These are phyloP conservation scores for Candida tibetensis DNA, from an alignment of 805 yeast genomes.

Conservation along the genomic window DNA sequence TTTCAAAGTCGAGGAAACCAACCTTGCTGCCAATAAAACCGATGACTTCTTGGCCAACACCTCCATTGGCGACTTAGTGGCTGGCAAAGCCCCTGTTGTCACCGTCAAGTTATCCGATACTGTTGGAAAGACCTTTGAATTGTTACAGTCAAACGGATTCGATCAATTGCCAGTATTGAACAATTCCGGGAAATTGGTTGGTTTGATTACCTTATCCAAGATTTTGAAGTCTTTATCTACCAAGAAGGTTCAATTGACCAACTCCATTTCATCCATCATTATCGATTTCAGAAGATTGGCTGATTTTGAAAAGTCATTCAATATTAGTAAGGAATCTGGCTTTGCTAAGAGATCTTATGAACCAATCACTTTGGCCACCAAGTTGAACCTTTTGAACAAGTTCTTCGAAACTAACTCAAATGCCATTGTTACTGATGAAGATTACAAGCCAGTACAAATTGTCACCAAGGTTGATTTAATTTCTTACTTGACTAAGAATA, in stretches of 20 bases:
- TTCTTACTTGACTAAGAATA: slow-evolving; percentile 46
- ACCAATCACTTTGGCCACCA: slow-evolving; percentile 62
- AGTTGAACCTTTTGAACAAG: slow-evolving; percentile 64
- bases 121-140: slow-evolving; percentile 61
- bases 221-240: slow-evolving; percentile 65
- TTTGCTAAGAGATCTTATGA: slow-evolving; percentile 65
- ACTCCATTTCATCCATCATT: slow-evolving; percentile 57
- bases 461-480: slow-evolving; percentile 86
- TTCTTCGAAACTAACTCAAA: slow-evolving; percentile 84
- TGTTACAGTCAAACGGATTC: slow-evolving; percentile 71
- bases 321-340: slow-evolving; percentile 53
- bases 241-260: slow-evolving; percentile 53
- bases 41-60: slow-evolving; percentile 38
- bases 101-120: slow-evolving; percentile 62
- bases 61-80: slow-evolving; percentile 64
- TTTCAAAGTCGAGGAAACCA: slow-evolving; percentile 49
- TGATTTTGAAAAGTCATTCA: slow-evolving; percentile 62
- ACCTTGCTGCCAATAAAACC: slow-evolving; percentile 38
- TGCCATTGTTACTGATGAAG: slow-evolving; percentile 74
- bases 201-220: slow-evolving; percentile 73
- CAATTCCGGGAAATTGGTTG: slow-evolving; percentile 59
- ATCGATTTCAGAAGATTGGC: slow-evolving; percentile 73
- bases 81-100: slow-evolving; percentile 70
- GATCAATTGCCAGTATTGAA: slow-evolving; percentile 81
- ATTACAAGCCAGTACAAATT: slow-evolving; percentile 71